phyloP scores from a whole-genome alignment of 139 green algal species.

The Closterium sp. region DNA sequence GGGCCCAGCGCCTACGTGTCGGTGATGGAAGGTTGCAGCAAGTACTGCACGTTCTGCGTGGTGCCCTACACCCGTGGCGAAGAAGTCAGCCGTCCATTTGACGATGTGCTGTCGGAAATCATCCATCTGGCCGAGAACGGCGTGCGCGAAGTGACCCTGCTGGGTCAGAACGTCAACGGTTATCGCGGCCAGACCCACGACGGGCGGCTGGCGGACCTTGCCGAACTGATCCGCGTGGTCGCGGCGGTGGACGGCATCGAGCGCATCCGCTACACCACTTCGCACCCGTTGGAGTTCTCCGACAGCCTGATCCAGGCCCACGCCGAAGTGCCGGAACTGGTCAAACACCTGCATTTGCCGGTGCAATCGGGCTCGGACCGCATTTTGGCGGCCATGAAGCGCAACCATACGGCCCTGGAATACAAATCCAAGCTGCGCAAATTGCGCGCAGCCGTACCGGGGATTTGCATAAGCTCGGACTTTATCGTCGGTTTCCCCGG shows the following conservation, averaged over 20 bases:
- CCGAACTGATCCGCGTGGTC: conserved; percentile 73
- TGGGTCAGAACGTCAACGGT: conserved; percentile 88
- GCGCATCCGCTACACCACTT: conserved; percentile 84
- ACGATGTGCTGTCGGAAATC: conserved; percentile 74
- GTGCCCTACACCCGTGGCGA: conserved; percentile 77
- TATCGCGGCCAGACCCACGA: conserved; percentile 66
- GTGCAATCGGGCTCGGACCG: conserved; percentile 76
- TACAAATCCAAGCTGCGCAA: conserved; percentile 77
- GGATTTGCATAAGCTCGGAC: conserved; percentile 76
- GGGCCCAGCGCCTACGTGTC: conserved; percentile 77
- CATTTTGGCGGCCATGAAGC: conserved; percentile 74
- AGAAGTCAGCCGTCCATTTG: conserved; percentile 69
- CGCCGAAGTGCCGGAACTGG: conserved; percentile 69
- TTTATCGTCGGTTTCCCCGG: conserved; percentile 85
- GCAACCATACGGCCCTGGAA: conserved; percentile 77
- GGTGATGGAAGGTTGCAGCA: conserved; percentile 90
- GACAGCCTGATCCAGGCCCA: conserved; percentile 64
- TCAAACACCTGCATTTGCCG: conserved; percentile 84
- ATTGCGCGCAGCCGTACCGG: conserved; percentile 60
- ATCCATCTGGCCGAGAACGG: conserved; percentile 56
- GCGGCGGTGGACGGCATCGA: conserved; percentile 74
- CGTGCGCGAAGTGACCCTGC: conserved; percentile 75
- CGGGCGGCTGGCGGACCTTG: conserved; percentile 70
- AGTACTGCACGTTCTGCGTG: conserved; percentile 88
- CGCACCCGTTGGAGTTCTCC: conserved; percentile 79